Evolutionary conservation across 345 rosid genomes (phyloP).

Genomic region (Populus alba): DNA sequence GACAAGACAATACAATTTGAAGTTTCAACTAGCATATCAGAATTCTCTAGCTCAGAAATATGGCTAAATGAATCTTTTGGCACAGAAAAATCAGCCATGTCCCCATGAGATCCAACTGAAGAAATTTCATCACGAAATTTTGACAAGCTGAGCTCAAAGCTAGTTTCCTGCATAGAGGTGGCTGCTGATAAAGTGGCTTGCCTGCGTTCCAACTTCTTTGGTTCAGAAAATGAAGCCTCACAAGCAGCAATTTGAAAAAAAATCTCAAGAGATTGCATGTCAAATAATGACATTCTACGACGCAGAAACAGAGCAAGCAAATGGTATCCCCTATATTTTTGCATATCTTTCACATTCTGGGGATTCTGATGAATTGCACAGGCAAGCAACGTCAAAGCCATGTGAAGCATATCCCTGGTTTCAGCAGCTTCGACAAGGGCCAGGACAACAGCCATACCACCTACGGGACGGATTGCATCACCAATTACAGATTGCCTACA

Average conservation of each 20-base stretch:
- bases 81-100: conserved; percentile 90
- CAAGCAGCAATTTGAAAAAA: conserved; percentile 99
- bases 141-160: conserved; percentile 73
- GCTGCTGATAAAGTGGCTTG: conserved; percentile 45
- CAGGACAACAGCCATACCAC: conserved; percentile 84
- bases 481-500: conserved; percentile 92
- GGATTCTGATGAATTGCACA: conserved; percentile 95
- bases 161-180: conserved; percentile 53
- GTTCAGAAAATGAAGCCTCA: conserved; percentile 96
- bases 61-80: conserved; percentile 89
- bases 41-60: conserved; percentile 86
- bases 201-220: conserved; percentile 59
- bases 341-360: conserved; percentile 95
- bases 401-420: conserved; percentile 94
- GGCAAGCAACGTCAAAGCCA: conserved; percentile 87
- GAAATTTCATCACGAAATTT: conserved; percentile 81
- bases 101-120: conserved; percentile 89
- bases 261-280: conserved; percentile 92
- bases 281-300: conserved; percentile 79
- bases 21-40: conserved; percentile 76
- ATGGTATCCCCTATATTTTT: conserved; percentile 95
- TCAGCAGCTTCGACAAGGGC: conserved; percentile 94
- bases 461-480: conserved; percentile 81
- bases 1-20: conserved; percentile 97
- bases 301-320: conserved; percentile 90